Evolutionary conservation across 495 filamentous ascomycete species (phyloP), one percentile per base, ranked within the genome.

Genomic region (Daldinia grandis): DNA sequence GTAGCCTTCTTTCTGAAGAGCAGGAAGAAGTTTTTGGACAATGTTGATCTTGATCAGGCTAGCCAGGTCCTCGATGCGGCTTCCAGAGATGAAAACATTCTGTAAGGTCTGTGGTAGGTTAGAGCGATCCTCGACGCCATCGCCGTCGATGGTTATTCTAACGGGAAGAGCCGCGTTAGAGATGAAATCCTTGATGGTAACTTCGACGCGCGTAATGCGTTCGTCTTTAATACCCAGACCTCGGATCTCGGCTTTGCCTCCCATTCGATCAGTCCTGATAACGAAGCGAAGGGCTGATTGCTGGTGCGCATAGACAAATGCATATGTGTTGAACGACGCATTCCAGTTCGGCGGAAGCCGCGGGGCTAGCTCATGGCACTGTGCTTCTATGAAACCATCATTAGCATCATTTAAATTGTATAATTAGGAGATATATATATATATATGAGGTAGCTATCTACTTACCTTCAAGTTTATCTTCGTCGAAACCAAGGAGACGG

Each of bases 211-310:
- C 55, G 87, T 84, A 57, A 93, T 94, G 72, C 90, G 89, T 62
- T 98, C 93, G 75, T 94, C 91, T 31, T 90, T 91, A 27, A 93
- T 74, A 7, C 86, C 93, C 33, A 97, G 80, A 12, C 88, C 95
- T 74, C 92, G 88, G 58, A 97, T 84, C 51, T 97, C 90, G 21
- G 90, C 91, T 77, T 96, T 97, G 72, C 85, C 84, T 55, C 93
- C 94, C 47, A 98, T 83, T 14, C 95, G 89, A 79, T 89, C 91
- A 69, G 95, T 79, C 76, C 93, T 94, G 57, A 98, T 73, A 10
- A 98, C 82, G 75, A 90, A 98, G 66, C 91, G 85, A 84, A 95
- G 92, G 14, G 94, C 88, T 0, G 93, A 96, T 77, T 98, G 93
- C n/a, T 87, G 80, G 74, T 97, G 96, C 2, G 89, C 87, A 81